A percentile compares a stretch with the other conserved stretches of the same genome.
These are phyloP conservation scores for Fusarium guadeloupense DNA, from an alignment of 2,329 filamentous ascomycete genomes.

Conservation along the genomic window DNA sequence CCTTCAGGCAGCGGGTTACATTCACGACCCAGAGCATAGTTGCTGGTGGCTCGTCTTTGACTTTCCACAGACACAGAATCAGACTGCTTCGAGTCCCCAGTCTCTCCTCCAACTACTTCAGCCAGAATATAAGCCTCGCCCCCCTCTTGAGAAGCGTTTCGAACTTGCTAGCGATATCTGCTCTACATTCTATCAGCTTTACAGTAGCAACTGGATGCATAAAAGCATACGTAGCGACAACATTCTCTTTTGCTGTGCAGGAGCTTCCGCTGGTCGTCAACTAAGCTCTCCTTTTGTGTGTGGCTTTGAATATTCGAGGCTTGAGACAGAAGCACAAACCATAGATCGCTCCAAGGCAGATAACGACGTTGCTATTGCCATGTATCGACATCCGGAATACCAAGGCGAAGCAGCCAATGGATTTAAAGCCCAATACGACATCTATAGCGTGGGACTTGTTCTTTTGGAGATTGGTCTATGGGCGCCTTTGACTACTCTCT, in stretches of 20 bases:
- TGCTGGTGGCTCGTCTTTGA: slow-evolving; percentile 7
- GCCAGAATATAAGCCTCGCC: background rate
- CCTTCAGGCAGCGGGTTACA: background rate
- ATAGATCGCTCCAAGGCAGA: background rate
- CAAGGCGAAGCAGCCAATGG: background rate
- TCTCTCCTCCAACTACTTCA: background rate
- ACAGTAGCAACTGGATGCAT: slow-evolving; percentile 7
- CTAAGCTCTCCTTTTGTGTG: background rate
- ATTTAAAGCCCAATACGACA: slow-evolving; percentile 1
- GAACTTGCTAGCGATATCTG: background rate
- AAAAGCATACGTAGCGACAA: slow-evolving; percentile 1
- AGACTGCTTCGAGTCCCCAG: background rate
- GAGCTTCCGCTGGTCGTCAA: background rate
- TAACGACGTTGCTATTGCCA: background rate
- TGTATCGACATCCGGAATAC: slow-evolving; percentile 1
- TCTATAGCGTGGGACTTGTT: slow-evolving; percentile 3
- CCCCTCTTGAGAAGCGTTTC: background rate
- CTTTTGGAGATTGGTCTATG: slow-evolving; percentile 1
- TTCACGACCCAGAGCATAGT: background rate
- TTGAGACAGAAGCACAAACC: background rate
- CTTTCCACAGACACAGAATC: background rate
- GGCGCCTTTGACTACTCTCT: slow-evolving; percentile 1
- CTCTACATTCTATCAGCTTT: background rate
- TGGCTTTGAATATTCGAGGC: background rate
- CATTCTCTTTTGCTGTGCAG: background rate